Evolutionary conservation across 192 early-diverging fungal genomes (phyloP).

Genomic region (Dissophora globulifera): DNA sequence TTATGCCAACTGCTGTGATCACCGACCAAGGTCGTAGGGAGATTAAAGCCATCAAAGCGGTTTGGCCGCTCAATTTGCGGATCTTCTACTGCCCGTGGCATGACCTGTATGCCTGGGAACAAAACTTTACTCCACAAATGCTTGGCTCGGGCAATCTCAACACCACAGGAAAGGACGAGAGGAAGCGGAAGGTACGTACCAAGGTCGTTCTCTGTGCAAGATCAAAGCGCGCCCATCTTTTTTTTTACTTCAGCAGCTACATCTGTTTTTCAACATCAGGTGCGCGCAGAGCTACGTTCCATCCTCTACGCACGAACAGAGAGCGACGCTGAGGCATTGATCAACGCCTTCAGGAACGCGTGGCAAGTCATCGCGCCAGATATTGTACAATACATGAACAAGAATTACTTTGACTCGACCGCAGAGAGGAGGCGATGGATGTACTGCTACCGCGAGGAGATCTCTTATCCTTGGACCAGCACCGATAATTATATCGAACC

Average conservation of each 20-base stretch:
- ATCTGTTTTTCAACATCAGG: too few species aligned
- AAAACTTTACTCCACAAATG: not conserved
- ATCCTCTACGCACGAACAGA: too few species aligned
- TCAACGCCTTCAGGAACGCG: not conserved
- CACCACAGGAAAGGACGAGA: not conserved
- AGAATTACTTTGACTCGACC: not conserved
- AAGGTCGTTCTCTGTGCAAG: too few species aligned
- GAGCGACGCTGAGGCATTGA: too few species aligned
- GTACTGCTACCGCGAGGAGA: not conserved
- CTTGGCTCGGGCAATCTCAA: not conserved
- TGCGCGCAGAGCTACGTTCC: too few species aligned
- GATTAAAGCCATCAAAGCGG: conserved; percentile 10
- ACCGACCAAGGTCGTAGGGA: conserved; percentile 22
- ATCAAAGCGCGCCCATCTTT: too few species aligned
- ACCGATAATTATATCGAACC: conserved; percentile 24
- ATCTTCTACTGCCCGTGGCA: conserved; percentile 31
- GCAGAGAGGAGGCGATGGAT: conserved; percentile 2
- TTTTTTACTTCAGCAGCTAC: too few species aligned
- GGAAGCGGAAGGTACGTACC: not conserved
- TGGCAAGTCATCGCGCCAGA: not conserved
- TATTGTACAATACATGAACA: not conserved
- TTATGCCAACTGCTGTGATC: conserved; percentile 1
- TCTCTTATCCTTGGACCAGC: conserved; percentile 12
- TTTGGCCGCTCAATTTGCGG: not conserved
- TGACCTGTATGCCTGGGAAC: conserved; percentile 13